Evolutionary conservation across 2,329 filamentous ascomycete species (phyloP).

Genomic region (Didymosphaeria variabile): DNA sequence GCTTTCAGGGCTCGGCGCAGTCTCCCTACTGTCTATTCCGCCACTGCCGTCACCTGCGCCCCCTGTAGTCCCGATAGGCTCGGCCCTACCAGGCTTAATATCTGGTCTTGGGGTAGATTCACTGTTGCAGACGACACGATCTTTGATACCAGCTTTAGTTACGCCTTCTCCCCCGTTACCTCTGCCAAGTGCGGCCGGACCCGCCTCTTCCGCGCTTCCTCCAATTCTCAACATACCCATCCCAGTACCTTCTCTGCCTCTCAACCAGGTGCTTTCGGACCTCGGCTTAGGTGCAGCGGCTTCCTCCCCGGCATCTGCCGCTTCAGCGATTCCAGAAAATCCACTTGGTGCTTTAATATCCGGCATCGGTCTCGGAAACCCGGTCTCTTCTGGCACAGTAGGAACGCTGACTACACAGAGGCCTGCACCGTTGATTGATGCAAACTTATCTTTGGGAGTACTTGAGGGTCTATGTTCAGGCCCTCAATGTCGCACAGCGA

Average conservation of each 20-base stretch:
- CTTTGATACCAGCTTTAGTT: neutral
- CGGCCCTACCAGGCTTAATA: neutral
- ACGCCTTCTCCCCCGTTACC: neutral
- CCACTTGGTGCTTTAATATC: neutral
- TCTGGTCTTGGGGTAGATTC: neutral
- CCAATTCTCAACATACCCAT: neutral
- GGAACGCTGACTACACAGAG: neutral
- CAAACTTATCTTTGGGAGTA: neutral
- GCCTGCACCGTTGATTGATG: neutral
- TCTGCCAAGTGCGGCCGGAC: neutral
- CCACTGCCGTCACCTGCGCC: neutral
- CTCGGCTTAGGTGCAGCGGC: neutral
- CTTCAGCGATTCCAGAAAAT: neutral
- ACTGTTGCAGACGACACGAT: neutral
- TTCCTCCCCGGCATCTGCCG: no score
- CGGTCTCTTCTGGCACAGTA: neutral
- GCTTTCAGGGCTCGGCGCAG: neutral
- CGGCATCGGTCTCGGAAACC: neutral
- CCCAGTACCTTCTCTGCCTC: neutral
- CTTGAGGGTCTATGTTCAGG: slow-evolving; percentile 2
- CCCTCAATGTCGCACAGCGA: neutral
- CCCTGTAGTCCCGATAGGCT: neutral
- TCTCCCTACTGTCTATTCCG: neutral
- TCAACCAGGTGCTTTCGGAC: neutral
- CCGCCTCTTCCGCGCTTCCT: neutral